These are phyloP conservation scores for Globisporangium heterothallicum DNA, from an alignment of 352 stramenopile genomes.

Conservation along the genomic window DNA sequence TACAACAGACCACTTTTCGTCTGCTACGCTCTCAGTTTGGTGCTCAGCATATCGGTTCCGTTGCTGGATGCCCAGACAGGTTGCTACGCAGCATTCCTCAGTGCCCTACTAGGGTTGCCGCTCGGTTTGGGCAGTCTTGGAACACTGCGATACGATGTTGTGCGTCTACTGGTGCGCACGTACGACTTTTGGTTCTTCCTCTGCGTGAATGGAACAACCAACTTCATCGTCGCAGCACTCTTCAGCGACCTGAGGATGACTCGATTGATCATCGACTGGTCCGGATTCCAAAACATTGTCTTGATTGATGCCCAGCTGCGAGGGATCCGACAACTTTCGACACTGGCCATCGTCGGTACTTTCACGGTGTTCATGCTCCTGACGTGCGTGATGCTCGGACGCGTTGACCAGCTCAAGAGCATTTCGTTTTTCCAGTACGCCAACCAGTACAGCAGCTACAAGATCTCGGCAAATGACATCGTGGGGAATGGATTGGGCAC, in stretches of 20 bases:
- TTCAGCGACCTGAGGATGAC: slow-evolving; percentile 23
- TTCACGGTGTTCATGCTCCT: slow-evolving; percentile 18
- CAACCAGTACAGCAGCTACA: slow-evolving; percentile 10
- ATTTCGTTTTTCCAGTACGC: slow-evolving; percentile 18
- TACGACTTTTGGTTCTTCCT: slow-evolving; percentile 46
- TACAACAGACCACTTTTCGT: slow-evolving; percentile 19
- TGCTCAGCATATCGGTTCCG: slow-evolving; percentile 17
- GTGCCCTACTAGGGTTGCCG: slow-evolving; percentile 18
- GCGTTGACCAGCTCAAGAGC: slow-evolving; percentile 12
- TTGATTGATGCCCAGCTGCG: slow-evolving; percentile 26
- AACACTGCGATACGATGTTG: slow-evolving; percentile 31
- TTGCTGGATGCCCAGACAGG: slow-evolving; percentile 16
- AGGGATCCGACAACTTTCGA: slow-evolving; percentile 16
- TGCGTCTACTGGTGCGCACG: slow-evolving; percentile 21
- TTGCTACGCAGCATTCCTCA: slow-evolving; percentile 13
- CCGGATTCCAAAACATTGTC: slow-evolving; percentile 25
- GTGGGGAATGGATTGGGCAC: slow-evolving; percentile 23
- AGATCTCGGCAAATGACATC: slow-evolving; percentile 14
- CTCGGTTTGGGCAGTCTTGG: slow-evolving; percentile 23
- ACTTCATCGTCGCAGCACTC: slow-evolving; percentile 19
- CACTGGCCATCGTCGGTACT: slow-evolving; percentile 5
- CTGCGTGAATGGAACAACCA: slow-evolving; percentile 19
- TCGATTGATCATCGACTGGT: slow-evolving; percentile 22
- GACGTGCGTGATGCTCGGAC: slow-evolving; percentile 18
- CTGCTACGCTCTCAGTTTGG: slow-evolving; percentile 13